A percentile compares a stretch with the other conserved stretches of the same genome.
Evolutionary conservation across 2,329 filamentous ascomycete genomes (phyloP).

Genomic region (Diaporthe citrichinensis): DNA sequence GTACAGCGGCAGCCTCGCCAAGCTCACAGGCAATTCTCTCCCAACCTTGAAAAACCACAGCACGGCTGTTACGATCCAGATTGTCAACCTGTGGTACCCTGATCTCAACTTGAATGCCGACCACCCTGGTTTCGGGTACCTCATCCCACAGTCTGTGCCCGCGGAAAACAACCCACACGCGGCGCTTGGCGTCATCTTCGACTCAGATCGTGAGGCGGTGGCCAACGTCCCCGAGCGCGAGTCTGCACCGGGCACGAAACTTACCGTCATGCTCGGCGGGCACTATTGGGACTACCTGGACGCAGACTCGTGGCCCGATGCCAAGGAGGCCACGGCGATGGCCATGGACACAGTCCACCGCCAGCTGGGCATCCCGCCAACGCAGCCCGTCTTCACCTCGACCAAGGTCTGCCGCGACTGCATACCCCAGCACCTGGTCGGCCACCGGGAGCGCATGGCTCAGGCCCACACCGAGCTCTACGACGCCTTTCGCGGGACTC

Average conservation of each 20-base stretch:
- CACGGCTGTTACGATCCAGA: constrained; percentile 83
- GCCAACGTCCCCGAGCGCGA: constrained; percentile 44
- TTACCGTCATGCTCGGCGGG: constrained; percentile 95
- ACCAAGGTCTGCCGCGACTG: constrained; percentile 76
- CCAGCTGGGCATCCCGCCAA: constrained; percentile 78
- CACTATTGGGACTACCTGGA: constrained; percentile 83
- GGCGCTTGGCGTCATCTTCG: constrained; percentile 89
- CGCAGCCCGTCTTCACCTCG: constrained; percentile 66
- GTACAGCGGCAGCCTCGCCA: constrained; percentile 61
- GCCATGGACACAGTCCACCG: constrained; percentile 78
- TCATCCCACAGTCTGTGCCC: constrained; percentile 78
- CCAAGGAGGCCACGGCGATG: constrained; percentile 77
- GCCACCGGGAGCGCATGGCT: constrained; percentile 76
- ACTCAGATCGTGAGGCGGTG: constrained; percentile 71
- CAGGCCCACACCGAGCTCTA: constrained; percentile 68
- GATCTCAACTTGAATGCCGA: constrained; percentile 72
- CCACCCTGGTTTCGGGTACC: constrained; percentile 86
- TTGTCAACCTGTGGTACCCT: constrained; percentile 90
- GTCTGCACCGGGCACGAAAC: constrained; percentile 75
- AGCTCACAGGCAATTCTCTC: constrained; percentile 55
- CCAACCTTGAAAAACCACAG: constrained; percentile 67
- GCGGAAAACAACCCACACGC: constrained; percentile 50
- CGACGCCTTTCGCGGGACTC: constrained; percentile 69
- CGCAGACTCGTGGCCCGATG: constrained; percentile 67
- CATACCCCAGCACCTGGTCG: constrained; percentile 91